Evolutionary conservation across 2,329 filamentous ascomycete species (phyloP).

Genomic region (Pyrenophora teres): DNA sequence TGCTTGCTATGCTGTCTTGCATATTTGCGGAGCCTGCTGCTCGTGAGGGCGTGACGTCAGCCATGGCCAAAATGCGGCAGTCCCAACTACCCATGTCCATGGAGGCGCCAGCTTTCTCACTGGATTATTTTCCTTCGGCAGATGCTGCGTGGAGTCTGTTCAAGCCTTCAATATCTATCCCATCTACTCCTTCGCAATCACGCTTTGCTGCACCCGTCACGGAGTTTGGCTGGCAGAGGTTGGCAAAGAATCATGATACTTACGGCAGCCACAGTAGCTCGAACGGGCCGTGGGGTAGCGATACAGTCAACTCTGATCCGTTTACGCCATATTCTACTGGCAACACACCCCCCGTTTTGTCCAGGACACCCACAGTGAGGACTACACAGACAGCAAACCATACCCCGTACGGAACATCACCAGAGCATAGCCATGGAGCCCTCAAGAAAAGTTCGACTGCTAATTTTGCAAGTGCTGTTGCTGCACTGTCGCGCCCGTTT

Average conservation of each 20-base stretch:
- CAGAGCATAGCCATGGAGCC: slow-evolving; percentile 44
- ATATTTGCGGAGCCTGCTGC: slow-evolving; percentile 58
- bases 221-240: slow-evolving; percentile 40
- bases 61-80: slow-evolving; percentile 44
- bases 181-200: slow-evolving; percentile 39
- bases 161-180: slow-evolving; percentile 44
- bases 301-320: slow-evolving; percentile 49
- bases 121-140: slow-evolving; percentile 54
- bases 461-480: slow-evolving; percentile 48
- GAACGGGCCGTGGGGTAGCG: slow-evolving; percentile 55
- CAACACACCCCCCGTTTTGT: slow-evolving; percentile 56
- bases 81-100: slow-evolving; percentile 48
- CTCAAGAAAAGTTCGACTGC: slow-evolving; percentile 42
- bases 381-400: slow-evolving; percentile 44
- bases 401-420: slow-evolving; percentile 50
- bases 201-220: slow-evolving; percentile 37
- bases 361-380: slow-evolving; percentile 47
- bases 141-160: slow-evolving; percentile 52
- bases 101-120: slow-evolving; percentile 52
- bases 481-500: slow-evolving; percentile 49
- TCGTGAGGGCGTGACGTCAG: slow-evolving; percentile 46
- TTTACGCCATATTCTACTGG: slow-evolving; percentile 59
- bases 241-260: slow-evolving; percentile 38
- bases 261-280: slow-evolving; percentile 58
- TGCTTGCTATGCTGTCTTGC: slow-evolving; percentile 69